phyloP scores from a whole-genome alignment of 2,329 filamentous ascomycete genomes.

The Cytospora paraplurivora region DNA sequence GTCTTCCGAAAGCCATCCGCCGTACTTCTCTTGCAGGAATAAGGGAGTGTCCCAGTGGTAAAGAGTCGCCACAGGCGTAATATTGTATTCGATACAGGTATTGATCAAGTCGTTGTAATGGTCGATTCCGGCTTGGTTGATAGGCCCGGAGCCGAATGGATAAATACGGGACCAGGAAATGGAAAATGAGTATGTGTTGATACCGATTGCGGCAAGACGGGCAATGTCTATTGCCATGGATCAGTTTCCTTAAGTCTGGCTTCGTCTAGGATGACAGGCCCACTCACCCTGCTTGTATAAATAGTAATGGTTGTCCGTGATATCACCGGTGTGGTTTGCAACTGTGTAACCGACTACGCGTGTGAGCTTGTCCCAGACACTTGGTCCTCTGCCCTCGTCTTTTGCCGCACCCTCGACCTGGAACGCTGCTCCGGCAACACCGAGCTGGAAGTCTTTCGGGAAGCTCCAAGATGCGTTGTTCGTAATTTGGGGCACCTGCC shows the following conservation, averaged over 20 bases:
- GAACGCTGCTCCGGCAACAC: slow-evolving; percentile 19
- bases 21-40: slow-evolving; percentile 22
- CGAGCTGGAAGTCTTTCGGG: slow-evolving; percentile 20
- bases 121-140: slow-evolving; percentile 24
- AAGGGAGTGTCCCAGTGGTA: slow-evolving; percentile 25
- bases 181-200: slow-evolving; percentile 26
- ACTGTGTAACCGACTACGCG: slow-evolving; percentile 19
- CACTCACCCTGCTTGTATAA: slow-evolving; percentile 25
- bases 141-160: slow-evolving; percentile 21
- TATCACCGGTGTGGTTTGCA: slow-evolving; percentile 18
- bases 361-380: slow-evolving; percentile 20
- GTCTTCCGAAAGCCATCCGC: slow-evolving; percentile 23
- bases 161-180: slow-evolving; percentile 26
- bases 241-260: too few relatives aligned
- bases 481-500: slow-evolving; percentile 10
- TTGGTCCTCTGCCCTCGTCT: slow-evolving; percentile 19
- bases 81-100: slow-evolving; percentile 21
- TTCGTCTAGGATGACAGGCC: too few relatives aligned
- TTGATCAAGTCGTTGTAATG: slow-evolving; percentile 27
- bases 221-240: slow-evolving; percentile 12
- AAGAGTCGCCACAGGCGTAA: slow-evolving; percentile 21
- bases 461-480: slow-evolving; percentile 23
- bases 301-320: slow-evolving; percentile 25
- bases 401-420: slow-evolving; percentile 24
- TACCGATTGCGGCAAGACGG: slow-evolving; percentile 22